A percentile compares a stretch with the other conserved stretches of the same genome.
Conservation (phyloP, 768 basidiomycete species). For the Calocybe cyanea region DNA sequence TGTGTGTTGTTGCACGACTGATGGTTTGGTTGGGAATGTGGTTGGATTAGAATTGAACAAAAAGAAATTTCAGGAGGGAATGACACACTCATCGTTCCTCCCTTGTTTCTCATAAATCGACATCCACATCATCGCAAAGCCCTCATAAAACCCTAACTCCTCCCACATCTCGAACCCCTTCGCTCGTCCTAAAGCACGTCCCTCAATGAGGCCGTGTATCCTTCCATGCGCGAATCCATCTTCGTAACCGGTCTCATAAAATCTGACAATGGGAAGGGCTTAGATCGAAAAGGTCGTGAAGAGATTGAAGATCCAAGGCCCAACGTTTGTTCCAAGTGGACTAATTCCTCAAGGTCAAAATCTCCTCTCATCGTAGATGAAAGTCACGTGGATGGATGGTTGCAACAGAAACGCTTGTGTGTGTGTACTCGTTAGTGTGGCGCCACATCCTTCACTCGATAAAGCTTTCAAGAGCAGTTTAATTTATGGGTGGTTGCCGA, state of each 20-base stretch:
- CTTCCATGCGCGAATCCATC: constrained; percentile 83
- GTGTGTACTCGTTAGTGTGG: no score
- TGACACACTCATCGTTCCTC: constrained; percentile 46
- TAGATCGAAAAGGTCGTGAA: constrained; percentile 7
- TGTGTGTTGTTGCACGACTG: constrained; percentile 61
- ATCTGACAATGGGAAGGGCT: constrained; percentile 41
- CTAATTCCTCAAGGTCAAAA: constrained; percentile 58
- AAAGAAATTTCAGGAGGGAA: no score
- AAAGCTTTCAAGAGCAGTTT: no score
- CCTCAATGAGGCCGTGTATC: constrained; percentile 89
- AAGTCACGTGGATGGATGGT: no score
- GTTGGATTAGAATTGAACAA: not conserved
- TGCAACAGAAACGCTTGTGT: no score
- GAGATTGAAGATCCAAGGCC: constrained; percentile 15
- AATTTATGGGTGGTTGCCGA: no score
- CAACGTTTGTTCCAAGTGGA: constrained; percentile 62
- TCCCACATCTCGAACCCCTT: constrained; percentile 98
- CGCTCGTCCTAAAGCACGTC: constrained; percentile 80
- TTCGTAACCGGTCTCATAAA: constrained; percentile 74
- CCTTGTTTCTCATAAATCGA: constrained; percentile 41
- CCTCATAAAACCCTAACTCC: constrained; percentile 92
- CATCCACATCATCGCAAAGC: constrained; percentile 73
- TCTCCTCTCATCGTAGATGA: constrained; percentile 34
- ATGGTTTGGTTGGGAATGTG: no score
- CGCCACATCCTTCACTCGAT: no score